phyloP scores from a whole-genome alignment of 2,329 filamentous ascomycete genomes.

The Chrysosphaeria jannelii region DNA sequence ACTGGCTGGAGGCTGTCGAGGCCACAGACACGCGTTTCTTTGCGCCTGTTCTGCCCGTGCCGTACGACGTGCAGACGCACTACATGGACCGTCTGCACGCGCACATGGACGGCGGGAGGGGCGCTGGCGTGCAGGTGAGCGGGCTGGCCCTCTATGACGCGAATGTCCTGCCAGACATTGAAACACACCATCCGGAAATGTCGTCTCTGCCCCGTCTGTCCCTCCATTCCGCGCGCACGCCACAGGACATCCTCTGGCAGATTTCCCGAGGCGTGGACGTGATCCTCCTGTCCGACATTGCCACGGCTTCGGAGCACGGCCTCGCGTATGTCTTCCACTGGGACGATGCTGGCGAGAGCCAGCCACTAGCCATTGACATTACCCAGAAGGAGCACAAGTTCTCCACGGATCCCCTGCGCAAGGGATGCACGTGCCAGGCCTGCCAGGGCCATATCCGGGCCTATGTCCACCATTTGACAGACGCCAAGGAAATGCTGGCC shows the following conservation, averaged over 20 bases:
- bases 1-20: conserved; percentile 42
- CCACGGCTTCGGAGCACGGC: conserved; percentile 48
- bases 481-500: conserved; percentile 83
- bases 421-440: conserved; percentile 48
- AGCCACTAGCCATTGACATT: conserved; percentile 46
- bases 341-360: conserved; percentile 4
- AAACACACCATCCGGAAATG: conserved; percentile 14
- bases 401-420: conserved; percentile 25
- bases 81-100: conserved; percentile 51
- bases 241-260: conserved; percentile 50
- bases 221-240: conserved; percentile 35
- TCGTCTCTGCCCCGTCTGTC: conserved; percentile 40
- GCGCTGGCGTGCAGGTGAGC: conserved; percentile 24
- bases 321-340: conserved; percentile 61
- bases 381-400: conserved; percentile 32
- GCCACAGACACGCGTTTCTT: conserved; percentile 15
- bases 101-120: not conserved
- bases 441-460: conserved; percentile 64
- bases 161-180: conserved; percentile 35
- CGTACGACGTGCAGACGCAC: conserved; percentile 43
- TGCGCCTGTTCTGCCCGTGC: conserved; percentile 43
- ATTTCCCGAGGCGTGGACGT: conserved; percentile 53
- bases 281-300: conserved; percentile 35
- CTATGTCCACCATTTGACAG: conserved; percentile 63
- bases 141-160: conserved; percentile 56